phyloP scores from a whole-genome alignment of 2,329 filamentous ascomycete genomes.

The Paraconiothyrium brasiliense region DNA sequence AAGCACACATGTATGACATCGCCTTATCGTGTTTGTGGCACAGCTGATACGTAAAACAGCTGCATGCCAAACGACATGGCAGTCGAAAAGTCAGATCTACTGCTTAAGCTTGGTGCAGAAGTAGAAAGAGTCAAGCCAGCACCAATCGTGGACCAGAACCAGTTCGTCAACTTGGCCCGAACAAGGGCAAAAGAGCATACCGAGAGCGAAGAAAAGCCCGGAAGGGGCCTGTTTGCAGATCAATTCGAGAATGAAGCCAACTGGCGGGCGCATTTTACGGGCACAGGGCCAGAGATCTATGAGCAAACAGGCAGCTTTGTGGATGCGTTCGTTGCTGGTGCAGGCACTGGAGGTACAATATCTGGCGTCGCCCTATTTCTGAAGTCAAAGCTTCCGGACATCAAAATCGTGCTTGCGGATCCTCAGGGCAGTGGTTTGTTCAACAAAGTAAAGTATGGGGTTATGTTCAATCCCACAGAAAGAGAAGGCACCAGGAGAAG shows the following conservation, averaged over 20 bases:
- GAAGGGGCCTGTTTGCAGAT: constrained; percentile 90
- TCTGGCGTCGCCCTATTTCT: constrained; percentile 85
- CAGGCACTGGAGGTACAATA: constrained; percentile 93
- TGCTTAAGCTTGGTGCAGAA: constrained; percentile 88
- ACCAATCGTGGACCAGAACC: constrained; percentile 89
- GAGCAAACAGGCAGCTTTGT: constrained; percentile 76
- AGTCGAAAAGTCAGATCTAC: constrained; percentile 85
- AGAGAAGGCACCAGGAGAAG: constrained; percentile 88
- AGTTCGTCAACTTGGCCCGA: constrained; percentile 93
- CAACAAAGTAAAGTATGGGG: constrained; percentile 90
- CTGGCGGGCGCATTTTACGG: constrained; percentile 81
- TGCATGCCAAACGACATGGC: constrained; percentile 97
- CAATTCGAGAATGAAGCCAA: constrained; percentile 95
- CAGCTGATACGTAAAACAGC: constrained; percentile 45
- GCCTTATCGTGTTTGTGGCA: constrained; percentile 2
- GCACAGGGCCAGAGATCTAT: constrained; percentile 91
- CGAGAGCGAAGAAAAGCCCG: constrained; percentile 63
- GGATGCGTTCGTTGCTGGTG: constrained; percentile 91
- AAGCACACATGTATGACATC: constrained; percentile 78
- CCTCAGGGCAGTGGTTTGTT: constrained; percentile 93
- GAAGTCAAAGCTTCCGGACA: constrained; percentile 72
- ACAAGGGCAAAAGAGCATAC: constrained; percentile 80
- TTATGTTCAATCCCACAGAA: constrained; percentile 93
- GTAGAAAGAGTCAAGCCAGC: constrained; percentile 91
- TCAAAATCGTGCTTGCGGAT: constrained; percentile 86